Conservation (phyloP, 345 rosid genomes). For the Corchorus capsularis region DNA sequence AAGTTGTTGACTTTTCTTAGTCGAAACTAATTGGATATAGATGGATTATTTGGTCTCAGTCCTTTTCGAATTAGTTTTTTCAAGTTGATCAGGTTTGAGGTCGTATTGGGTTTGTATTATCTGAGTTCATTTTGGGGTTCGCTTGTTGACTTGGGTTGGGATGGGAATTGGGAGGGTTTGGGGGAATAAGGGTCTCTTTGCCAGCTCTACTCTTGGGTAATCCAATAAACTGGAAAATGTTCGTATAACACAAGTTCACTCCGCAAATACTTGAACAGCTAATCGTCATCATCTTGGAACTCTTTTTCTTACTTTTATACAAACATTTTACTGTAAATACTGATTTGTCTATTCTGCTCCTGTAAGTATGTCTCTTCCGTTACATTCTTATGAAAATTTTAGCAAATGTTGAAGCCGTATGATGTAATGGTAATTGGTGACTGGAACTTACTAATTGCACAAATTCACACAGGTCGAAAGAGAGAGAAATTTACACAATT, state of each 20-base stretch:
- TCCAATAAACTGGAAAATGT: background rate
- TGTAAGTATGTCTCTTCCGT: background rate
- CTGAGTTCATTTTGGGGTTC: too few relatives aligned
- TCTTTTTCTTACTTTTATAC: background rate
- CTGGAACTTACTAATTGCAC: background rate
- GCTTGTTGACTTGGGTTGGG: too few relatives aligned
- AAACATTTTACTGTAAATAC: constrained; percentile 1
- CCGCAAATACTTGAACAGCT: too few relatives aligned
- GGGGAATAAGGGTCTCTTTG: too few relatives aligned
- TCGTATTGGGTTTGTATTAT: too few relatives aligned
- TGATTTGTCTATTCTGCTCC: background rate
- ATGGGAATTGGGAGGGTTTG: too few relatives aligned
- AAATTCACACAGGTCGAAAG: constrained; percentile 63
- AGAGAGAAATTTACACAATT: constrained; percentile 63
- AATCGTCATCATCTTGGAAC: background rate
- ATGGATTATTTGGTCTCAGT: too few relatives aligned
- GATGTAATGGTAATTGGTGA: background rate
- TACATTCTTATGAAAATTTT: background rate
- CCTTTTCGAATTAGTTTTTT: too few relatives aligned
- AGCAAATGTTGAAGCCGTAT: background rate
- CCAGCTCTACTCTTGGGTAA: too few relatives aligned
- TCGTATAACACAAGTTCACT: background rate
- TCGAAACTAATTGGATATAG: too few relatives aligned
- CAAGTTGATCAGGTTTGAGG: too few relatives aligned
- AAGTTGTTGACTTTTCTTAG: too few relatives aligned